Evolutionary conservation across 1,284 basidiomycete species (phyloP), one percentile per base, ranked within the genome.

Genomic region (Abortiporus biennis): DNA sequence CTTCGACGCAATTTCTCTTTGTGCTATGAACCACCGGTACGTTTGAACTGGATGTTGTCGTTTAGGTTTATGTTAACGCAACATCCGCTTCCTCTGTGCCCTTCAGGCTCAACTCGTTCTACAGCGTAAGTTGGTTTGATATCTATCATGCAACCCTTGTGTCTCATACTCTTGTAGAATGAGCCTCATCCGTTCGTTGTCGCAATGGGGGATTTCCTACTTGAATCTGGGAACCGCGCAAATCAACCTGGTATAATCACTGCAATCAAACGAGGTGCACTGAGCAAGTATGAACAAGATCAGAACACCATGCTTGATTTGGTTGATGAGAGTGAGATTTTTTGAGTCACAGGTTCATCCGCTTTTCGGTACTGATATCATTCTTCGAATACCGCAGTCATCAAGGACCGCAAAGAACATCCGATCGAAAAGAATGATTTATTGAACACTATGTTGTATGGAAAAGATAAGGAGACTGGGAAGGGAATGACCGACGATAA

Each of bases 391-490:
- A 24, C n/a, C n/a, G 13, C 16, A 68, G 65, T 69, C 23, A 50
- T 70, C 2, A 51, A 57, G 2, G 53, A 67, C 15, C 59, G 66
- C 9, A 58, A 57, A 36, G 54, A 56, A 9, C 48, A 65, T 46
- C 63, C 64, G 2, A 55, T 54, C 3, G 61, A 62, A 2, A 61
- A 62, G 47, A 63, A 64, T 15, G 72, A 74, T 50, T 50, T 73
- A 4, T 54, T 74, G 17, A 60, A 63, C 42, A 58, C 59, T 21
- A 69, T 75, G 69, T 53, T 75, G 39, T 46, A 61, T 11, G 67
- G 66, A 11, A 62, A 55, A 27, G 72, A 74, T 46, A 58, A 64
- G 12, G 61, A 67, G 50, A 72, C 69, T 1, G 71, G 71, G n/a
- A 47, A 63, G 35, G 51, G 57, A 6, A 52, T 74, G 19, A 54